Percentiles rank a stretch among this genome's conserved stretches.
Conservation (phyloP, 345 rosid genomes). For the Brassica cretica region DNA sequence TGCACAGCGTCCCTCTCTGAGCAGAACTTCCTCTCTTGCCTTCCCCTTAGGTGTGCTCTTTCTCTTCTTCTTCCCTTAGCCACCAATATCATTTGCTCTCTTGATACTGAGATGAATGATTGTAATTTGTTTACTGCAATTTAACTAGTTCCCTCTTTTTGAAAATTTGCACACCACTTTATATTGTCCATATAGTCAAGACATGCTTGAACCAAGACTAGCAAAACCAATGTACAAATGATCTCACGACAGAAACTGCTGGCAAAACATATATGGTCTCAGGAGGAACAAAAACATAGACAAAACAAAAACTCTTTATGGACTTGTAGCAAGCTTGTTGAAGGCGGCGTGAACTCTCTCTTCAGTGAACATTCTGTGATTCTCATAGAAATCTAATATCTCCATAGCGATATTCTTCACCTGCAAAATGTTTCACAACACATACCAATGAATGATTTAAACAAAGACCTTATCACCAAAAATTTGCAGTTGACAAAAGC, state of each 20-base stretch:
- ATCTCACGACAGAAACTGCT: constrained; percentile 12
- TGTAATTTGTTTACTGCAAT: not conserved
- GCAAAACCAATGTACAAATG: constrained; percentile 16
- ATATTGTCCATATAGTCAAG: not conserved
- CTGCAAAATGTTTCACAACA: constrained; percentile 33
- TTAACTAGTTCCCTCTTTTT: not conserved
- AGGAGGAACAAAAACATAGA: constrained; percentile 2
- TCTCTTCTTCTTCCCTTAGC: too few relatives aligned
- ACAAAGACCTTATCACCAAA: not conserved
- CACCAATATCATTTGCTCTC: not conserved
- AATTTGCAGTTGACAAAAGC: not conserved
- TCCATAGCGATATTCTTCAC: constrained; percentile 60
- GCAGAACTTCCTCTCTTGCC: not conserved
- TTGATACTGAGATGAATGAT: not conserved
- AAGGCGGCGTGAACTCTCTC: constrained; percentile 45
- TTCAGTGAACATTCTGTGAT: constrained; percentile 44
- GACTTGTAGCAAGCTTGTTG: constrained; percentile 64
- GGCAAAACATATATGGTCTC: not conserved
- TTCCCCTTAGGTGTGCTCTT: not conserved
- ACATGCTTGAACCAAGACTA: constrained; percentile 7
- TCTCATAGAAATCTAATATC: constrained; percentile 57
- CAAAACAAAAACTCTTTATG: constrained; percentile 32
- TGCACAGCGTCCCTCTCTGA: constrained; percentile 55
- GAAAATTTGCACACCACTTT: not conserved
- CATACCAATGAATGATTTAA: not conserved